Base-by-base conservation (phyloP, 441 rosid species). In the Gossypium gossypioides region DNA sequence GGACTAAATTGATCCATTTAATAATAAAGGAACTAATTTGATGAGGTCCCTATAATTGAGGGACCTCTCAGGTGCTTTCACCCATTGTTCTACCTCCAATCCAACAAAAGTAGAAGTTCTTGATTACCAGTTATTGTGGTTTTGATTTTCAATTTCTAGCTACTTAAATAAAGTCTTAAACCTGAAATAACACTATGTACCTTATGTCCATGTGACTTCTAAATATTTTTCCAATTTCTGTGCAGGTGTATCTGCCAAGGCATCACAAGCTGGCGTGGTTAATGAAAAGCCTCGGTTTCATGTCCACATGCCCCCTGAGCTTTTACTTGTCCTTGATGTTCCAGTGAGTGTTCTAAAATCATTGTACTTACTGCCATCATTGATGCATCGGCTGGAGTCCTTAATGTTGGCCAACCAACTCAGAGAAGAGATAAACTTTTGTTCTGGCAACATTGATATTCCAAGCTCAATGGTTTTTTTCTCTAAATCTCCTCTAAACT, bases 331-430 rank as follows among this genome's bases (percentile, higher is more conserved):
- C 44, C 63, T 89, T 51, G 89, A 86, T 69, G 66, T 90, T 56
- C 86, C 86, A 2, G 67, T 82, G 48, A 34, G 76, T 60, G 84
- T 86, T 73, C 4, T 88, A 34, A 86, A 85, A 76, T 82, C 97
- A 62, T 74, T 84, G 72, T 95, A 95, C 80, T 81, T 95, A 71
- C 81, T 95, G 34, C 99, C 98, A 9, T 95, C 99, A 7, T 27
- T 91, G 80, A 87, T 95, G 95, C 85, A 89, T 72, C 95, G 95
- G 60, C 74, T 95, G 58, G 96, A 92, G 81, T 86, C 96, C 57
- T 73, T 95, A 62, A 92, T 88, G 93, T 80, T 92, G 61, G 98
- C 99, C 25, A 88, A 89, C 79, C 97, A 95, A 77, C 93, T 95
- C 12, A 87, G 96, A 79, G 87, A 83, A 74, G 96, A 91, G 82